Evolutionary conservation across 2,329 filamentous ascomycete species (phyloP).

Genomic region (Colletotrichum sp.): DNA sequence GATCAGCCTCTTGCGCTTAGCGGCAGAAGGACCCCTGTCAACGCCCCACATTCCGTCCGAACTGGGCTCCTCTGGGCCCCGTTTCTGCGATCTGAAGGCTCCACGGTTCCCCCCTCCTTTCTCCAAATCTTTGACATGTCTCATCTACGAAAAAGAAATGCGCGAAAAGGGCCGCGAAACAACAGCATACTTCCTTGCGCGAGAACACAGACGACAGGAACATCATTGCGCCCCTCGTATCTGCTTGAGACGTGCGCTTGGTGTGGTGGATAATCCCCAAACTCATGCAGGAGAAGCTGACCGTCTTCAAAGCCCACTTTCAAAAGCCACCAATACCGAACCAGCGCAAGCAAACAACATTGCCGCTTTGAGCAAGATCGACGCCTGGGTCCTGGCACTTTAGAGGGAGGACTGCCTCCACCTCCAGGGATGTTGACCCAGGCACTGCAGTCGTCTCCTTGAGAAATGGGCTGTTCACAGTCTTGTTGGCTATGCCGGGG

Average conservation of each 20-base stretch:
- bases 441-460: background rate
- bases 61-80: background rate
- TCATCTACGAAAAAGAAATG: background rate
- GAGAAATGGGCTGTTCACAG: background rate
- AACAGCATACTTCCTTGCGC: background rate
- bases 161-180: background rate
- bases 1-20: slow-evolving; percentile 7
- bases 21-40: background rate
- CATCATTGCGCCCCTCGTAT: background rate
- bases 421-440: background rate
- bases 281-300: background rate
- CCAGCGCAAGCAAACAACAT: slow-evolving; percentile 6
- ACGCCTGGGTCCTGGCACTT: background rate
- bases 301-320: background rate
- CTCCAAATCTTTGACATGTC: background rate
- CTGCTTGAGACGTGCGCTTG: background rate
- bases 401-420: background rate
- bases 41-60: background rate
- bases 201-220: background rate
- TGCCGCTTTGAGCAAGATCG: background rate
- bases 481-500: background rate
- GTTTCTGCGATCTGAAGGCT: background rate
- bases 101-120: background rate
- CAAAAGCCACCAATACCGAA: slow-evolving; percentile 4
- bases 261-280: background rate